Percentiles rank a stretch among this genome's conserved stretches.
Evolutionary conservation across 192 early-diverging fungal species (phyloP).

Genomic region (Jimgerdemannia flammicorona): DNA sequence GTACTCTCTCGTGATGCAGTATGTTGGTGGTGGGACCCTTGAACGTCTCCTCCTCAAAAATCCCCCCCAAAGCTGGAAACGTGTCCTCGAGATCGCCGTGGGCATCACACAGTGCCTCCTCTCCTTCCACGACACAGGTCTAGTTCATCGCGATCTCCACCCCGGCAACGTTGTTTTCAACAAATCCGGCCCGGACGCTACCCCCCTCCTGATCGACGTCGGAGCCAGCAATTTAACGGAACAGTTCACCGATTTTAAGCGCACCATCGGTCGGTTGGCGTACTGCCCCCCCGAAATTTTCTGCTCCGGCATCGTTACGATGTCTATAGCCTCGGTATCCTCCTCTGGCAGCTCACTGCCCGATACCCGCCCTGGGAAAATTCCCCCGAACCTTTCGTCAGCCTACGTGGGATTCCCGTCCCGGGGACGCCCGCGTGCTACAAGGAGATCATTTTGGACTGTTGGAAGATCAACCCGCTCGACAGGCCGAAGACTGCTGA

Average conservation of each 20-base stretch:
- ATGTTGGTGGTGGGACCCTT: neutral
- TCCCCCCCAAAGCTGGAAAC: neutral
- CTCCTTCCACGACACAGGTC: neutral
- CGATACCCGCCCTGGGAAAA: neutral
- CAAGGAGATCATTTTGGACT: too few species aligned
- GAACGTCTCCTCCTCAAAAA: neutral
- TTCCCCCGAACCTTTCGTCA: neutral
- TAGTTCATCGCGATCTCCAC: neutral
- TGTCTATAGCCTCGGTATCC: neutral
- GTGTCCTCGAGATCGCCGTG: neutral
- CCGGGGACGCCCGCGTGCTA: too few species aligned
- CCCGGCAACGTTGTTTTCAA: neutral
- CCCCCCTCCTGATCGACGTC: neutral
- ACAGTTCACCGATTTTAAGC: neutral
- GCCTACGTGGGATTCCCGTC: neutral
- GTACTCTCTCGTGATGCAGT: neutral
- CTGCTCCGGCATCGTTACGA: neutral
- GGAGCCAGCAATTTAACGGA: neutral
- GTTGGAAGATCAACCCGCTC: neutral
- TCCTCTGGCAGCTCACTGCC: neutral
- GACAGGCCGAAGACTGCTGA: neutral
- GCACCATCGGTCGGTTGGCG: neutral
- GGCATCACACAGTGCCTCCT: neutral
- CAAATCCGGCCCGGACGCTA: neutral
- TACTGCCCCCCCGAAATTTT: neutral